These are phyloP conservation scores for Mesembryanthemum crystallinum DNA, from an alignment of 148 eudicot genomes.

Conservation along the genomic window DNA sequence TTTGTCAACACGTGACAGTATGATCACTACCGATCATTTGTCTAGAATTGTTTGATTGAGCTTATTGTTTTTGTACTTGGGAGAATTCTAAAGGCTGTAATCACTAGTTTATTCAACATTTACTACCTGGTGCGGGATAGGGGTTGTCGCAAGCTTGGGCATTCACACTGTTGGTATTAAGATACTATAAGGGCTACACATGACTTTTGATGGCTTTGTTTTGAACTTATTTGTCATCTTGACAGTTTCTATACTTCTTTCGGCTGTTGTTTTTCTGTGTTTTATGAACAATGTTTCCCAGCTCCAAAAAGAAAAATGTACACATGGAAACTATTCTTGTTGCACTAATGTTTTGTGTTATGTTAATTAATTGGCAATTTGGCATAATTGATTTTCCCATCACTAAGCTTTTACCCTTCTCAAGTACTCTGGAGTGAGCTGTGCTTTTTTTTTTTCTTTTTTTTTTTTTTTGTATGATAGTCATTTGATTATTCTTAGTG, in stretches of 20 bases:
- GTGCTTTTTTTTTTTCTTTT: not conserved
- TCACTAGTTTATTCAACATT: not conserved
- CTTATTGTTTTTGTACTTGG: not conserved
- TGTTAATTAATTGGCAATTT: not conserved
- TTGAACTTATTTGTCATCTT: not conserved
- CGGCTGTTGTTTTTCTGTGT: not conserved
- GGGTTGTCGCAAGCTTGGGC: not conserved
- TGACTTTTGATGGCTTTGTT: not conserved
- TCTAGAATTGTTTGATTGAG: not conserved
- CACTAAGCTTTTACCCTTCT: not conserved
- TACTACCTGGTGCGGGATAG: not conserved
- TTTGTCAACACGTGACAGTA: no score
- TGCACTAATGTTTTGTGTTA: not conserved
- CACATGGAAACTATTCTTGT: not conserved
- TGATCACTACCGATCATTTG: not conserved
- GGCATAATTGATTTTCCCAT: not conserved
- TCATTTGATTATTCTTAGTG: not conserved
- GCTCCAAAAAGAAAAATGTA: not conserved
- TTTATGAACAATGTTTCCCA: not conserved
- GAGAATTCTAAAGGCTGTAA: not conserved
- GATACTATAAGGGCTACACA: not conserved
- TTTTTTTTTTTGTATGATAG: not conserved
- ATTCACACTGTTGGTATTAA: not conserved
- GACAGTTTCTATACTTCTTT: not conserved
- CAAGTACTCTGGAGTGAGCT: not conserved